Base-by-base conservation (phyloP, 2,329 filamentous ascomycete genomes). In the Beauveria australis region DNA sequence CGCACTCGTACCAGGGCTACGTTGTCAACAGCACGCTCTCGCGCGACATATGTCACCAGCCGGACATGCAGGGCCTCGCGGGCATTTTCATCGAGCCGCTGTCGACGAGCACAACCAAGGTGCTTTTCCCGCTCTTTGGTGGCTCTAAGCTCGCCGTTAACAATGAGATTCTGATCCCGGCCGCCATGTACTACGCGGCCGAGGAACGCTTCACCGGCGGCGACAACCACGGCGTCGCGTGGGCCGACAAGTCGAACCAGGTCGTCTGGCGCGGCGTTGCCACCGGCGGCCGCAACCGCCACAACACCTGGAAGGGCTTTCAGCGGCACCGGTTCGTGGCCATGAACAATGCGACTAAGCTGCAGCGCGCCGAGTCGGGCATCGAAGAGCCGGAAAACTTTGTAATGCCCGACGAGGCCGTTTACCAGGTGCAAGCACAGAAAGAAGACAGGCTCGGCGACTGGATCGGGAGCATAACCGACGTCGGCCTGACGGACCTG, bases 301-400 rank as follows among this genome's bases (percentile, higher is more conserved):
- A 77, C 70, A 66, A 79, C 30, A 91, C 86, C 66, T 92, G 89
- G 89, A 81, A 78, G 12, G 81, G 84, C 0, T 91, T 91, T 67
- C 88, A 92, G 64, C 83, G 89, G 3, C 89, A 91, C 68, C 86
- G 89, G 2, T 89, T 92, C 68, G 81, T 91, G 2, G 78, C 84
- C 51, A 88, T 91, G 85, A 81, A 86, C 67, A 91, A 92, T 66
- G 81, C 77, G 12, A 88, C 86, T 8, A 79, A 78, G 61, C 76
- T 89, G 4, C 67, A 68, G 6, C 68, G 72, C 7, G 81, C 81
- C 3, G 81, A 87, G 65, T 67, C 72, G 3, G 73, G 73, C 12
- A 73, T 73, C 14, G 57, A 66, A 51, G 18, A 69, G 4, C 73
- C 81, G 0, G 69, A 78, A 61, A 86, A 86, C 69, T 86, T 84